A percentile compares a stretch with the other conserved stretches of the same genome.
Evolutionary conservation across 768 basidiomycete genomes (phyloP).

Genomic region (Porpolomopsis calyptriformis): DNA sequence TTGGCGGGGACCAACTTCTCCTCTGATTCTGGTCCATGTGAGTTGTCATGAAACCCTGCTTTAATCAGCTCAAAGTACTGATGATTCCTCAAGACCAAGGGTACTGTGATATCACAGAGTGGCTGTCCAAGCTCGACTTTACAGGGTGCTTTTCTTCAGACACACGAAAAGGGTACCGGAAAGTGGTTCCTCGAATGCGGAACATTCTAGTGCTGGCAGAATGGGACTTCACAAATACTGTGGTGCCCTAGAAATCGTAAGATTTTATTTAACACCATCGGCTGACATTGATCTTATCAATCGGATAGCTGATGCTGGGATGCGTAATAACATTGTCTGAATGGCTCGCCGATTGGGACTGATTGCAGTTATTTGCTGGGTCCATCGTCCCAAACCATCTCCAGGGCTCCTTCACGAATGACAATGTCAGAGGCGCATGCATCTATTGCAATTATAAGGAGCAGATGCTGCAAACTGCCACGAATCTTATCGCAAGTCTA

Average conservation of each 20-base stretch:
- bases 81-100: too few relatives aligned
- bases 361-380: too few relatives aligned
- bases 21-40: too few relatives aligned
- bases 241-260: slow-evolving; percentile 11
- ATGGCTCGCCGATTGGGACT: too few relatives aligned
- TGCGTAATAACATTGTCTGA: slow-evolving; percentile 1
- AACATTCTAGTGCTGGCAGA: slow-evolving; percentile 4
- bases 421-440: neutral
- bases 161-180: slow-evolving; percentile 3
- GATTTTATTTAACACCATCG: neutral
- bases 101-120: too few relatives aligned
- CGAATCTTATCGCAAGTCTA: too few relatives aligned
- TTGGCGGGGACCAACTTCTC: too few relatives aligned
- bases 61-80: too few relatives aligned
- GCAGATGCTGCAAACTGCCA: too few relatives aligned
- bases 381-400: slow-evolving; percentile 2
- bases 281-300: neutral
- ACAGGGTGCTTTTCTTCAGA: slow-evolving; percentile 1
- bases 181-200: slow-evolving; percentile 5
- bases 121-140: too few relatives aligned
- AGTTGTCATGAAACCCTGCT: too few relatives aligned
- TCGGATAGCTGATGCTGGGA: slow-evolving; percentile 9
- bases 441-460: too few relatives aligned
- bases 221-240: neutral
- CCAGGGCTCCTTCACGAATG: neutral